Evolutionary conservation across 495 filamentous ascomycete species (phyloP).

Genomic region (Penicillium manginii): DNA sequence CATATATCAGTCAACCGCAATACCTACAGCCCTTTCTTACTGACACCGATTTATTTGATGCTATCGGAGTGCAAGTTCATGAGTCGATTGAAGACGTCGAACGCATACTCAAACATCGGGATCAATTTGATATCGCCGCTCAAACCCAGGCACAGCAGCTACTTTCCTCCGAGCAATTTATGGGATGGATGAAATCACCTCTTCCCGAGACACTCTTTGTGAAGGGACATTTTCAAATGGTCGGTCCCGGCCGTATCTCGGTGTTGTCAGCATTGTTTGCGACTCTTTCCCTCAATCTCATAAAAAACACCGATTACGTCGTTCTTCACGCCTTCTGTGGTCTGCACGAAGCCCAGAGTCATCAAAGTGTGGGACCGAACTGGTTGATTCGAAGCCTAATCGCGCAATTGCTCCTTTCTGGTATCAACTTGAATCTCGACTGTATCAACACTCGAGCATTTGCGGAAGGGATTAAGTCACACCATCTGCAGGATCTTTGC

Average conservation of each 20-base stretch:
- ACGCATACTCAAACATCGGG: not conserved
- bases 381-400: conserved; percentile 17
- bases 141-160: conserved; percentile 6
- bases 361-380: conserved; percentile 7
- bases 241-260: conserved; percentile 8
- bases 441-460: conserved; percentile 16
- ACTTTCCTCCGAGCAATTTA: conserved; percentile 1
- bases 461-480: conserved; percentile 6
- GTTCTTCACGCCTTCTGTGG: conserved; percentile 17
- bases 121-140: conserved; percentile 6
- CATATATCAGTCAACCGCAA: not conserved
- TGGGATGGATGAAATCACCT: not conserved
- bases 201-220: not conserved
- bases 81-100: conserved; percentile 4
- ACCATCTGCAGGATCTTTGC: conserved; percentile 8
- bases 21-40: not conserved
- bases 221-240: conserved; percentile 1
- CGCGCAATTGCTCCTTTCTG: conserved; percentile 13
- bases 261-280: conserved; percentile 19
- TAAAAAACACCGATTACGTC: conserved; percentile 7
- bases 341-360: conserved; percentile 7
- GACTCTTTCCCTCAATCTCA: conserved; percentile 15
- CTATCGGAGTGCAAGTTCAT: not conserved
- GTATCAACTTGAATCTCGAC: conserved; percentile 9
- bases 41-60: not conserved